Conservation (phyloP, 257 asterid genomes). For the Misopates orontium region DNA sequence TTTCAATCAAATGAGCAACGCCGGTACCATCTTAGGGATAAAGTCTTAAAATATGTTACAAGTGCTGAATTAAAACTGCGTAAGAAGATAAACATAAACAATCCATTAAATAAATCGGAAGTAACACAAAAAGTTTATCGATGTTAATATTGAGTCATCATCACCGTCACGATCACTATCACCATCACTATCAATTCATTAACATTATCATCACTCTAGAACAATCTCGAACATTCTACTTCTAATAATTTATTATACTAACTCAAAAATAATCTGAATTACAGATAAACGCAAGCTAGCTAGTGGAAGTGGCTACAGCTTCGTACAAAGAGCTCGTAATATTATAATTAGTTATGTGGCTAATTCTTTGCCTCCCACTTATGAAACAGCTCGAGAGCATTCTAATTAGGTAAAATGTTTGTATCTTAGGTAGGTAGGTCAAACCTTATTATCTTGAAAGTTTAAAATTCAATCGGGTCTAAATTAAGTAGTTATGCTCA, state of each 20-base stretch:
- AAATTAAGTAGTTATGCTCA: no score
- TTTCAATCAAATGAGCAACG: no score
- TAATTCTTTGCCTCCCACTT: neutral
- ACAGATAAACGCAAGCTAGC: neutral
- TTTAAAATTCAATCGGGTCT: neutral
- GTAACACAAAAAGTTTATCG: no score
- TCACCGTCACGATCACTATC: slow-evolving; percentile 8
- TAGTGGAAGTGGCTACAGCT: neutral
- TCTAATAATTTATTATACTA: neutral
- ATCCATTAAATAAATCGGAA: no score
- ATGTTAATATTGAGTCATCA: neutral
- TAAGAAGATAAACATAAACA: no score
- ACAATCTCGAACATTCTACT: slow-evolving; percentile 11
- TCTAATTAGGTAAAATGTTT: neutral
- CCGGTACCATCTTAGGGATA: no score
- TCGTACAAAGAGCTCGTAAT: neutral
- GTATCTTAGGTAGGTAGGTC: neutral
- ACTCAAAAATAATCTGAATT: neutral
- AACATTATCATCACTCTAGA: neutral
- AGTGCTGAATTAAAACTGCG: no score
- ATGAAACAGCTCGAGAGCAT: neutral
- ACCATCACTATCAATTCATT: slow-evolving; percentile 8
- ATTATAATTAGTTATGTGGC: neutral
- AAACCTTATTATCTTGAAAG: neutral
- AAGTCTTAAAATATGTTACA: no score